Conservation (phyloP, 2,329 filamentous ascomycete species). For the Didymella lethalis region DNA sequence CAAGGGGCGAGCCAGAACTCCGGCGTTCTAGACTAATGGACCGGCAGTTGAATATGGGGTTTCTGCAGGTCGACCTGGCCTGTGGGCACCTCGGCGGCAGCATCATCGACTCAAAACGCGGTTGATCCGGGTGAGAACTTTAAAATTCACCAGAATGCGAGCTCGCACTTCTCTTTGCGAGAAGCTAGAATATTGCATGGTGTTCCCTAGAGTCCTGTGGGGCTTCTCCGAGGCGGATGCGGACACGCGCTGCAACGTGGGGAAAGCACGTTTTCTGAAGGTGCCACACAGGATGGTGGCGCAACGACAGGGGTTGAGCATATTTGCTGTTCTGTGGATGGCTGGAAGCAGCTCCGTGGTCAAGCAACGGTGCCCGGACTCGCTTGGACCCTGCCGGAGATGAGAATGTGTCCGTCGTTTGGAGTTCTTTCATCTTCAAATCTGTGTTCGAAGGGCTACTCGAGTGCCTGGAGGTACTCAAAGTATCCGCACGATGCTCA, state of each 20-base stretch:
- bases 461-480: neutral
- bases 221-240: slow-evolving; percentile 36
- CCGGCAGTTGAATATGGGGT: slow-evolving; percentile 16
- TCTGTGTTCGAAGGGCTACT: neutral
- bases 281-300: slow-evolving; percentile 35
- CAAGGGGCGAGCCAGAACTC: slow-evolving; percentile 20
- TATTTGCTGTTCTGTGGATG: slow-evolving; percentile 18
- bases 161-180: slow-evolving; percentile 16
- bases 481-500: neutral
- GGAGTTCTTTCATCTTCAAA: neutral
- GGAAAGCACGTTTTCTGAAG: slow-evolving; percentile 42
- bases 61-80: slow-evolving; percentile 9
- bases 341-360: slow-evolving; percentile 21
- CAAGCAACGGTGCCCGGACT: slow-evolving; percentile 15
- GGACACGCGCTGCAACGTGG: slow-evolving; percentile 44
- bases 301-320: slow-evolving; percentile 22
- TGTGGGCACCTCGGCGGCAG: slow-evolving; percentile 6
- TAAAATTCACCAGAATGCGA: slow-evolving; percentile 24
- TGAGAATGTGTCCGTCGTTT: slow-evolving; percentile 16
- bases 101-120: slow-evolving; percentile 7
- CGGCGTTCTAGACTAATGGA: slow-evolving; percentile 16
- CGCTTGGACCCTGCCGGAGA: slow-evolving; percentile 19
- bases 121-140: slow-evolving; percentile 3
- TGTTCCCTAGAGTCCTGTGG: slow-evolving; percentile 29
- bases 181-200: slow-evolving; percentile 33